Percentiles rank a stretch among this genome's conserved stretches.
Evolutionary conservation across 805 yeast species (phyloP).

Genomic region (Kuraishia ogatae): DNA sequence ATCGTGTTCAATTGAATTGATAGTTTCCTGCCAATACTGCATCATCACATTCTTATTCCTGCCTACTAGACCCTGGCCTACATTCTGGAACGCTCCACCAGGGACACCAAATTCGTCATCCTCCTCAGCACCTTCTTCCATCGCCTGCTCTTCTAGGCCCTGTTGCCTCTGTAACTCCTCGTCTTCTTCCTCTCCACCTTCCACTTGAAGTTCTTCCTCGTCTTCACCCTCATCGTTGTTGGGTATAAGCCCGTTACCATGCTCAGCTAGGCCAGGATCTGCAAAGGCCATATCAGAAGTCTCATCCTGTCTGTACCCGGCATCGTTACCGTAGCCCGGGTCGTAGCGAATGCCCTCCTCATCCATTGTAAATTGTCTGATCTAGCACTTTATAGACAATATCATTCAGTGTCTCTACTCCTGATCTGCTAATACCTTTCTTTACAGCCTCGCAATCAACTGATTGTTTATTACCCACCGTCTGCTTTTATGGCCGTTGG

Average conservation of each 20-base stretch:
- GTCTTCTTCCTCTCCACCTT: slow-evolving; percentile 10
- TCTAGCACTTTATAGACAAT: neutral
- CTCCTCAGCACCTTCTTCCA: slow-evolving; percentile 20
- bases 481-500: neutral
- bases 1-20: slow-evolving; percentile 79
- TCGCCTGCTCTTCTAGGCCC: slow-evolving; percentile 18
- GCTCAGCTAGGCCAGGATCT: neutral
- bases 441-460: neutral
- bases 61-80: slow-evolving; percentile 86
- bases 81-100: slow-evolving; percentile 48
- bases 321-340: slow-evolving; percentile 1
- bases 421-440: neutral
- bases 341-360: slow-evolving; percentile 3
- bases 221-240: slow-evolving; percentile 14
- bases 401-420: neutral
- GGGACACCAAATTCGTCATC: slow-evolving; percentile 26
- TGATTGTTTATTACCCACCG: neutral
- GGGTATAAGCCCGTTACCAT: slow-evolving; percentile 8
- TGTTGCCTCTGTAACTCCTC: slow-evolving; percentile 18
- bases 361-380: neutral
- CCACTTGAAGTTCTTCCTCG: slow-evolving; percentile 24
- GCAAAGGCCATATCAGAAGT: neutral
- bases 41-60: slow-evolving; percentile 81
- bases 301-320: slow-evolving; percentile 1
- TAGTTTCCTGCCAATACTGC: slow-evolving; percentile 96